Percentiles rank a stretch among this genome's conserved stretches.
These are phyloP conservation scores for Calamus simplicifolius DNA, from an alignment of 176 grass and related monocot species.

Conservation along the genomic window DNA sequence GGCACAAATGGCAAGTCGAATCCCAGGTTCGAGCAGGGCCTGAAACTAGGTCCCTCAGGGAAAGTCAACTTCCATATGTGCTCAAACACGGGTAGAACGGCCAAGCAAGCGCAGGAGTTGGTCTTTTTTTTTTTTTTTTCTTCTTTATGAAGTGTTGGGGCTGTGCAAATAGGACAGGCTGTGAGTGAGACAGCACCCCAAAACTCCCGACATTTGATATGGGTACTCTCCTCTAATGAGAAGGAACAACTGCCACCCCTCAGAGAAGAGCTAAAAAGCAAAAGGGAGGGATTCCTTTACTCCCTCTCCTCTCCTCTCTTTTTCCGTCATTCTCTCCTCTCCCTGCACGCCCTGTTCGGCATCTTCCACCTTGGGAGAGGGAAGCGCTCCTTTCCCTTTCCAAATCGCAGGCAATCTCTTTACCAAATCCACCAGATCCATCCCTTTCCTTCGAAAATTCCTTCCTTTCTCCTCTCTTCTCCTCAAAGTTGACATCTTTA, in stretches of 20 bases:
- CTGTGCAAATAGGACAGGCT: conserved; percentile 3
- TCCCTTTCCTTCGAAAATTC: conserved; percentile 1
- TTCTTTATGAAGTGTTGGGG: too few species aligned
- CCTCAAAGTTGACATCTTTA: background rate
- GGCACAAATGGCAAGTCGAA: too few species aligned
- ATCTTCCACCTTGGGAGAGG: background rate
- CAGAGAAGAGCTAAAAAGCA: conserved; percentile 2
- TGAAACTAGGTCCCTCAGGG: too few species aligned
- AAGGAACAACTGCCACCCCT: background rate
- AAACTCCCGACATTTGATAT: background rate
- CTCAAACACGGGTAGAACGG: background rate
- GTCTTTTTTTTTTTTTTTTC: background rate
- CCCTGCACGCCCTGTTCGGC: too few species aligned
- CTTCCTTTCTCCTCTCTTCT: conserved; percentile 4
- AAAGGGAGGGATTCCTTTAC: background rate
- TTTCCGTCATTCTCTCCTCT: background rate
- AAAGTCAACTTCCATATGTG: too few species aligned
- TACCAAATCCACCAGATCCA: too few species aligned
- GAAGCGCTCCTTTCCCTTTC: background rate
- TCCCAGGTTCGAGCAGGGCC: too few species aligned
- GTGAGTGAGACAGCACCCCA: conserved; percentile 7
- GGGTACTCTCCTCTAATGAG: background rate
- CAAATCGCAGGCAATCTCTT: background rate
- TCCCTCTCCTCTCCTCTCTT: background rate
- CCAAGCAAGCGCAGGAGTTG: background rate